A percentile compares a stretch with the other conserved stretches of the same genome.
Conservation (phyloP, 768 basidiomycete species). For the Russula vinacea region DNA sequence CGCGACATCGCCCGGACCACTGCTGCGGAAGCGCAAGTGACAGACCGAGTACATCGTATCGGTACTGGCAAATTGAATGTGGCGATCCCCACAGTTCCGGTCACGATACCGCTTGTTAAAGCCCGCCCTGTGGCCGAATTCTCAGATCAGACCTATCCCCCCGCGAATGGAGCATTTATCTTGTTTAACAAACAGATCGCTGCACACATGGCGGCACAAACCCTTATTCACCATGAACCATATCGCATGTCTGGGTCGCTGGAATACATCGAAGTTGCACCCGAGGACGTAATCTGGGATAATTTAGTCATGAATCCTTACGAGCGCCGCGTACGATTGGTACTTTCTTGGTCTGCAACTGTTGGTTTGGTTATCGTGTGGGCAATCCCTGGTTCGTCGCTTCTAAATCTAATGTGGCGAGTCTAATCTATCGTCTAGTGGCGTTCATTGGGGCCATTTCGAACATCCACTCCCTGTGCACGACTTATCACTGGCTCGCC, state of each 20-base stretch:
- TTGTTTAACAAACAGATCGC: constrained; percentile 94
- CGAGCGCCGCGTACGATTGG: constrained; percentile 44
- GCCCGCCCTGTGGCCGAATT: constrained; percentile 26
- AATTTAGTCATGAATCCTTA: constrained; percentile 91
- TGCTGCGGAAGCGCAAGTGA: constrained; percentile 28
- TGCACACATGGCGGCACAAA: constrained; percentile 81
- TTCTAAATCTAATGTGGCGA: not conserved
- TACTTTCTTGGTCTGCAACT: constrained; percentile 69
- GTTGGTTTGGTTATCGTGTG: constrained; percentile 81
- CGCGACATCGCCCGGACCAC: constrained; percentile 34
- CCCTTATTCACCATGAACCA: constrained; percentile 73
- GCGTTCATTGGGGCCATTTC: constrained; percentile 77
- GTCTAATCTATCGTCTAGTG: constrained; percentile 26
- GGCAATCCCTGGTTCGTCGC: constrained; percentile 69
- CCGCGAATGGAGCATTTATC: constrained; percentile 67
- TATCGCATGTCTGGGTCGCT: constrained; percentile 65
- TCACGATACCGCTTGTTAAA: constrained; percentile 21
- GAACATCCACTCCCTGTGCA: constrained; percentile 71
- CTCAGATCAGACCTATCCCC: constrained; percentile 40
- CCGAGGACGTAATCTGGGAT: constrained; percentile 87
- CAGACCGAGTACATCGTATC: constrained; percentile 27
- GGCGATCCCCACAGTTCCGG: constrained; percentile 28
- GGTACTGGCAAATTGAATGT: constrained; percentile 32
- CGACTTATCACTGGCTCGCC: constrained; percentile 61
- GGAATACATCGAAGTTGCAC: constrained; percentile 77